phyloP scores from a whole-genome alignment of 2,329 filamentous ascomycete genomes.

The Aureobasidium namibiae region DNA sequence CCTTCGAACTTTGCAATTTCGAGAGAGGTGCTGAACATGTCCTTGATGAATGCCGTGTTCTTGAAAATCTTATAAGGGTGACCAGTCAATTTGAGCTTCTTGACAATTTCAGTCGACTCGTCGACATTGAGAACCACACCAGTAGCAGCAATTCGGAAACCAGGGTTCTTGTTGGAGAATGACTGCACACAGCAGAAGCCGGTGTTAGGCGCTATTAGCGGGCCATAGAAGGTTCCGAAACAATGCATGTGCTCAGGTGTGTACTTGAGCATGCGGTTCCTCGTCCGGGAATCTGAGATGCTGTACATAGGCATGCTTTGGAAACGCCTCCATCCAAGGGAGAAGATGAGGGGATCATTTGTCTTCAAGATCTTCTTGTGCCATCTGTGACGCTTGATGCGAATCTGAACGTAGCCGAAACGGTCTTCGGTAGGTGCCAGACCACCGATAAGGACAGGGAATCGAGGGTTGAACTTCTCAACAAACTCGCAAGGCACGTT shows the following conservation, averaged over 20 bases:
- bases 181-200: slow-evolving; percentile 92
- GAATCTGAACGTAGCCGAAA: slow-evolving; percentile 89
- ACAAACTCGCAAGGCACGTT: slow-evolving; percentile 88
- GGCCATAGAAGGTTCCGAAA: slow-evolving; percentile 90
- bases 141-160: slow-evolving; percentile 89
- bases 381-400: slow-evolving; percentile 96
- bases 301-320: slow-evolving; percentile 89
- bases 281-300: slow-evolving; percentile 84
- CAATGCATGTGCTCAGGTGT: slow-evolving; percentile 99
- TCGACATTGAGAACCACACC: slow-evolving; percentile 92
- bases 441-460: slow-evolving; percentile 84
- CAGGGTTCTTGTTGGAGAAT: slow-evolving; percentile 73
- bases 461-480: slow-evolving; percentile 68
- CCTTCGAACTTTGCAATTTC: slow-evolving; percentile 99
- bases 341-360: slow-evolving; percentile 95
- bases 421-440: slow-evolving; percentile 88
- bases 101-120: slow-evolving; percentile 93
- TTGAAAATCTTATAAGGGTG: slow-evolving; percentile 97
- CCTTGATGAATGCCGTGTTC: slow-evolving; percentile 97
- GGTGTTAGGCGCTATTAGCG: slow-evolving; percentile 89
- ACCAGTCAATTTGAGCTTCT: slow-evolving; percentile 96
- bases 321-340: slow-evolving; percentile 90
- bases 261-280: slow-evolving; percentile 98
- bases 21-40: slow-evolving; percentile 90
- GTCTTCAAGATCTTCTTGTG: slow-evolving; percentile 99